Evolutionary conservation across 2,329 filamentous ascomycete species (phyloP), one percentile per base, ranked within the genome.

Genomic region (Chaetomium globosum): DNA sequence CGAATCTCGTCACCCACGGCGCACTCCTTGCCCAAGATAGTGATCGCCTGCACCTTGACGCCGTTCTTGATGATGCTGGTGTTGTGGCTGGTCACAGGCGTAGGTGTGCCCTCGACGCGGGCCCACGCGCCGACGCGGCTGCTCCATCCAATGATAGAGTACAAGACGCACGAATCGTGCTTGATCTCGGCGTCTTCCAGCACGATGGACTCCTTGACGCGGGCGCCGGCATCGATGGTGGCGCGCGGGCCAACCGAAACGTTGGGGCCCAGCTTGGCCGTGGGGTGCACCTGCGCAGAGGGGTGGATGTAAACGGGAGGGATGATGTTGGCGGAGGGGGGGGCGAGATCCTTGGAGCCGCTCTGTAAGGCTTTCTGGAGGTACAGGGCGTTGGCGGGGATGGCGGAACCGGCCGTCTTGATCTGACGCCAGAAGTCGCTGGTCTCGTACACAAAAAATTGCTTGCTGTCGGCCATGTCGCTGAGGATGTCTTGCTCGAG

Each of bases 401-500:
- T 93, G 58, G 95, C 95, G 6, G 94, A 98, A 66, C 95, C 95
- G 66, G 95, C 95, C 1, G 95, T 97, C 86, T 99, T 99, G 86
- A 99, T 98, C 83, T 99, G 95, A 73, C 95, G 92, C 95, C 95
- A 99, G 80, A 99, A 99, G 78, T 98, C 95, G 82, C 96, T 96
- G 71, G 94, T 98, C 82, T 99, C 95, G 78, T 97, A 91, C 36
- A 98, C 95, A 80, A 93, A 98, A 83, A 99, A 99, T 78, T 95
- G 92, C 81, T 96, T 95, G 85, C 87, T 97, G 80, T 98, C 95
- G 67, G 95, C 94, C 74, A 98, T 88, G 75, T 98, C 94, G 59
- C 93, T 90, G 66, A 99, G 85, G 60, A 98, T 97, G 76, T 99
- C 95, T 81, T 98, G 95, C 81, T 99, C 95, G 64, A 99, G 85